Evolutionary conservation across 1,284 basidiomycete genomes (phyloP).

Genomic region (Salmacisia buchloeana): DNA sequence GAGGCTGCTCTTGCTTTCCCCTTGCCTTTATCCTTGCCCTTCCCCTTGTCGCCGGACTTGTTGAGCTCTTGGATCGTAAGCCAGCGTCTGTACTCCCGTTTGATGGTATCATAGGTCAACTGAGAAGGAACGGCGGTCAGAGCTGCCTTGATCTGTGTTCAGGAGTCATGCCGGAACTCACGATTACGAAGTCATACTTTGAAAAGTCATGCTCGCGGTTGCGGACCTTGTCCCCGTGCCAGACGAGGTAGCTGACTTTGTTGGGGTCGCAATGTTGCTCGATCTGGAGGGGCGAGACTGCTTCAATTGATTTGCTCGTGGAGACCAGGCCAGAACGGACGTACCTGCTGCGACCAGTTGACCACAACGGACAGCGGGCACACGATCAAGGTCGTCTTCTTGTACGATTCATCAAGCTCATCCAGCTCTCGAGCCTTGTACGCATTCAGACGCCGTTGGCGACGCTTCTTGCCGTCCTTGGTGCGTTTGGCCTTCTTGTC

Average conservation of each 20-base stretch:
- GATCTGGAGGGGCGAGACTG: neutral
- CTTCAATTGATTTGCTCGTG: neutral
- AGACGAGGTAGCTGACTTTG: conserved; percentile 60
- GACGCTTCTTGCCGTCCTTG: conserved; percentile 9
- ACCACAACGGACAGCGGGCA: conserved; percentile 78
- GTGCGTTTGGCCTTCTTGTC: neutral
- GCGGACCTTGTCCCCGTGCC: conserved; percentile 58
- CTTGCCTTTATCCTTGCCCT: conserved; percentile 55
- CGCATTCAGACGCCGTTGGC: neutral
- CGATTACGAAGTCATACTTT: conserved; percentile 75
- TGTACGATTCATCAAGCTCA: neutral
- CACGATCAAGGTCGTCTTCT: conserved; percentile 57
- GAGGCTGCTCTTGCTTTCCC: neutral
- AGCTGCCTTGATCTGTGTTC: neutral
- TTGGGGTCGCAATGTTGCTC: conserved; percentile 53
- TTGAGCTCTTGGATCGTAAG: neutral
- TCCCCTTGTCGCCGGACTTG: conserved; percentile 15
- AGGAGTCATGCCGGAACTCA: conserved; percentile 41
- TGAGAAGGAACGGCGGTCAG: neutral
- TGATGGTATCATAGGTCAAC: conserved; percentile 67
- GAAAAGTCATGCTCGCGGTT: conserved; percentile 25
- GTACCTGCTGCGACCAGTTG: conserved; percentile 79
- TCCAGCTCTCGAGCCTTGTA: conserved; percentile 4
- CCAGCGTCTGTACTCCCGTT: conserved; percentile 18
- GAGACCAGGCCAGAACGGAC: neutral